Evolutionary conservation across 2,329 filamentous ascomycete genomes (phyloP), one percentile per base, ranked within the genome.

Genomic region (Penicillium sp.): DNA sequence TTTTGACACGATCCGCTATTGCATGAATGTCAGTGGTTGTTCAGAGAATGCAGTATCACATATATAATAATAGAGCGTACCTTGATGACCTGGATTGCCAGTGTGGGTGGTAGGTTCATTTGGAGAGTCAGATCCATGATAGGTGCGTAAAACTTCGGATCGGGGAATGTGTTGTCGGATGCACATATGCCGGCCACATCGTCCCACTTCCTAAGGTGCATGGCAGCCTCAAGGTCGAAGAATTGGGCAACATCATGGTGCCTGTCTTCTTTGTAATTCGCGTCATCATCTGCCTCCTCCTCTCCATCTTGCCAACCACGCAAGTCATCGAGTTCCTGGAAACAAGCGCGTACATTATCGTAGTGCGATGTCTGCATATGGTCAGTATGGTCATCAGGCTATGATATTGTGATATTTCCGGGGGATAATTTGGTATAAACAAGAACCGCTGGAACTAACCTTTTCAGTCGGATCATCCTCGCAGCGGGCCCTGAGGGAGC

Each of bases 171-270:
- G 3, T 45, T 13, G 6, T 38, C 23, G 8, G 48, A 36, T 36
- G 27, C 21, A 21, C 47, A 56, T n/a, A 52, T 38, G 2, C 13
- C 21, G n/a, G 15, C 4, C 3, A 52, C 9, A 38, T 56, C 33
- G 1, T 44, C 8, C 53, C 53, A 56, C 3, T 25, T 19, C 2
- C 6, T 15, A 19, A 56, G 53, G 9, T 38, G 13, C 38, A 44
- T 44, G 2, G 53, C 33, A 15, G 53, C 53, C 25, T 56, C 53
- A n/a, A 56, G 27, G 31, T 56, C 19, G 6, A 52, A 52, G 4
- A 56, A 56, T 25, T 21, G n/a, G 13, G 39, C 53, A n/a, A 31
- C n/a, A 4, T 21, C n/a, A 39, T 15, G 27, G 10, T 45, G 53
- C n/a, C 17, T 23, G 33, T 21, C 29, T 52, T 56, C 53, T 19